Evolutionary conservation across 2,329 filamentous ascomycete species (phyloP).

Genomic region (Botrytis galanthina): DNA sequence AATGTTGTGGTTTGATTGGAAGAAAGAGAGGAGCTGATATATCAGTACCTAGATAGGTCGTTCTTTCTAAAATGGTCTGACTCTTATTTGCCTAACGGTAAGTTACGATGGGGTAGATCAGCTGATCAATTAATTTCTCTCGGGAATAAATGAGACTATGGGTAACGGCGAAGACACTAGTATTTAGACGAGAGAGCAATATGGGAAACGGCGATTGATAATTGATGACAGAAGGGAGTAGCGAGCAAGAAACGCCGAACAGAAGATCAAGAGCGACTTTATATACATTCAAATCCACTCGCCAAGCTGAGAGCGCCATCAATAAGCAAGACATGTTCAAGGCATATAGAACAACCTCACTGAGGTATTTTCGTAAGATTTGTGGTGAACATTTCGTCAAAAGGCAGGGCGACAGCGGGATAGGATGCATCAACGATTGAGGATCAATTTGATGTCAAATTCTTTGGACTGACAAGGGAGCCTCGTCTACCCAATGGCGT

Average conservation of each 20-base stretch:
- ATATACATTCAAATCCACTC: neutral
- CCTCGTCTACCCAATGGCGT: slow-evolving; percentile 1
- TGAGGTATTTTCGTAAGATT: neutral
- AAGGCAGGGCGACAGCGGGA: neutral
- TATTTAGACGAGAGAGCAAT: neutral
- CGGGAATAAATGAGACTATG: neutral
- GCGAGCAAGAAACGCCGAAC: neutral
- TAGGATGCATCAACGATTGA: neutral
- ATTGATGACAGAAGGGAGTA: neutral
- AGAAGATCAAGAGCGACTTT: neutral
- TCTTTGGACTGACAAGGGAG: neutral
- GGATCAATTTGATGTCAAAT: neutral
- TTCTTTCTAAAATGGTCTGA: neutral
- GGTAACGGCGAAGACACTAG: neutral
- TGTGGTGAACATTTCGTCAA: neutral
- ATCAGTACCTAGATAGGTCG: neutral
- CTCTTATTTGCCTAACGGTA: neutral
- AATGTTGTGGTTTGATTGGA: neutral
- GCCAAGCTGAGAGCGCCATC: neutral
- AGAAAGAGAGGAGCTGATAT: neutral
- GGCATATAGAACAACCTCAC: neutral
- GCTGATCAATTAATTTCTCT: neutral
- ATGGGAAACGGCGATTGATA: neutral
- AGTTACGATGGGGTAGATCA: neutral
- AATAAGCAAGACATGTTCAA: neutral